Conservation (phyloP, 495 filamentous ascomycete genomes). For the Aspergillus indologenus region DNA sequence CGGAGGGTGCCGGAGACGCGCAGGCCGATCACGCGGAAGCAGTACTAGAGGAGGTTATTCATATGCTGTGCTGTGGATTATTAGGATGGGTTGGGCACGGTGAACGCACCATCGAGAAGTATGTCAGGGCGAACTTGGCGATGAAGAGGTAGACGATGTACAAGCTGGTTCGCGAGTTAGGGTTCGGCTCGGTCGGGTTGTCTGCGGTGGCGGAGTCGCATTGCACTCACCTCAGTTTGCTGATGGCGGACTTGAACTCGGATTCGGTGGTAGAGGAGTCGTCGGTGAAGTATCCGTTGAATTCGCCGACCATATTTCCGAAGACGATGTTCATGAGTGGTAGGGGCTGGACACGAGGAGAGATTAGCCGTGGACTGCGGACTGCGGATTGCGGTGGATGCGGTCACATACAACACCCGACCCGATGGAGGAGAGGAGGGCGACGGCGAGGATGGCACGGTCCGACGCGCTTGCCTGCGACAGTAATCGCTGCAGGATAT, state of each 20-base stretch:
- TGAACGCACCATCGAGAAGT: constrained; percentile 29
- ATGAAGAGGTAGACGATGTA: constrained; percentile 43
- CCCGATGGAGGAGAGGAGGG: constrained; percentile 56
- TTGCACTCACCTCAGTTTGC: constrained; percentile 26
- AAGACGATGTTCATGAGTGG: constrained; percentile 50
- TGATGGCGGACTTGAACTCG: constrained; percentile 29
- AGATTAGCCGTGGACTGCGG: too few relatives aligned
- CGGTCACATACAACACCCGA: constrained; percentile 54
- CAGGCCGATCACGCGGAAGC: constrained; percentile 49
- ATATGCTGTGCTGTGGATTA: background rate
- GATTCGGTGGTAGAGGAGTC: constrained; percentile 21
- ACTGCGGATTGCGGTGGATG: too few relatives aligned
- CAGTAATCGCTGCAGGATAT: constrained; percentile 4
- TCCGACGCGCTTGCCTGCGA: constrained; percentile 6
- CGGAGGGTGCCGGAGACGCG: constrained; percentile 29
- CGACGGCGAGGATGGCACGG: constrained; percentile 4
- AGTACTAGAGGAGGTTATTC: constrained; percentile 35
- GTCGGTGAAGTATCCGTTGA: constrained; percentile 30
- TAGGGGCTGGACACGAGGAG: constrained; percentile 23
- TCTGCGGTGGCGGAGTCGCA: too few relatives aligned
- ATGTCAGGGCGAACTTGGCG: constrained; percentile 32
- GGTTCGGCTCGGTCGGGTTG: background rate
- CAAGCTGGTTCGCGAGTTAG: constrained; percentile 15
- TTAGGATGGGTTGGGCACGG: background rate
- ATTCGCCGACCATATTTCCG: constrained; percentile 38